A percentile compares a stretch with the other conserved stretches of the same genome.
Conservation (phyloP, 352 stramenopile species). For the Globisporangium paddicum region DNA sequence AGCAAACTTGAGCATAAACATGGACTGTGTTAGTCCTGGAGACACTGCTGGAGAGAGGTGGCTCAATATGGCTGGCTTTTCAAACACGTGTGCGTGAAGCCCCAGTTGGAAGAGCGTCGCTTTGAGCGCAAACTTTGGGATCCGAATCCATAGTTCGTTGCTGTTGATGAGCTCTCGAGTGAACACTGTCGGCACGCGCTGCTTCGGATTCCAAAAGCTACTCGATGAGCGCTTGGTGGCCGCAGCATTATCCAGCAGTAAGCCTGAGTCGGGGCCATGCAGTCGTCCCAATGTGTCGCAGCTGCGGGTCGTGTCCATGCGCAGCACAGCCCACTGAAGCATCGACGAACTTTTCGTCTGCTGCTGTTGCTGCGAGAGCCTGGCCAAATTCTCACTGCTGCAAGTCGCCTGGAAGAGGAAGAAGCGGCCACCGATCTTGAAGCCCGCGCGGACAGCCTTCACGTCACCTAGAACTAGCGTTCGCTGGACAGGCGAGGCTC, state of each 20-base stretch:
- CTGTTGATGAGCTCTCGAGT: conserved; percentile 1
- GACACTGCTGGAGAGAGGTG: not conserved
- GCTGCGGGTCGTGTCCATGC: conserved; percentile 3
- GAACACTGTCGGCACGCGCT: not conserved
- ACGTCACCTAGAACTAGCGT: not conserved
- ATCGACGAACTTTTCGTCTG: not conserved
- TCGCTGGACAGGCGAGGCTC: not conserved
- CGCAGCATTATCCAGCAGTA: not conserved
- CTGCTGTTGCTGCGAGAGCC: no score
- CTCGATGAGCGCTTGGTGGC: not conserved
- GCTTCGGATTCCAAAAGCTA: conserved; percentile 3
- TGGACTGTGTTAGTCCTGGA: not conserved
- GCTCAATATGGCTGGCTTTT: conserved; percentile 2
- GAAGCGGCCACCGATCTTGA: conserved; percentile 32
- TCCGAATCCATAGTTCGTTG: not conserved
- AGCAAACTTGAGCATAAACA: conserved; percentile 25
- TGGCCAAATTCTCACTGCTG: not conserved
- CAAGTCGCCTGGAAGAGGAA: conserved; percentile 23
- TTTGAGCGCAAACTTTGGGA: conserved; percentile 13
- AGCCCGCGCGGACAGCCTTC: conserved; percentile 7
- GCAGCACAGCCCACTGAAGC: conserved; percentile 6
- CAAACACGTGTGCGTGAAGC: conserved; percentile 20
- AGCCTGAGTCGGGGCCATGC: not conserved
- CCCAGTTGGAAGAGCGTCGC: conserved; percentile 28
- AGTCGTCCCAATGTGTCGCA: not conserved